phyloP scores from a whole-genome alignment of 352 stramenopile genomes.

The Pythium aristosporum region DNA sequence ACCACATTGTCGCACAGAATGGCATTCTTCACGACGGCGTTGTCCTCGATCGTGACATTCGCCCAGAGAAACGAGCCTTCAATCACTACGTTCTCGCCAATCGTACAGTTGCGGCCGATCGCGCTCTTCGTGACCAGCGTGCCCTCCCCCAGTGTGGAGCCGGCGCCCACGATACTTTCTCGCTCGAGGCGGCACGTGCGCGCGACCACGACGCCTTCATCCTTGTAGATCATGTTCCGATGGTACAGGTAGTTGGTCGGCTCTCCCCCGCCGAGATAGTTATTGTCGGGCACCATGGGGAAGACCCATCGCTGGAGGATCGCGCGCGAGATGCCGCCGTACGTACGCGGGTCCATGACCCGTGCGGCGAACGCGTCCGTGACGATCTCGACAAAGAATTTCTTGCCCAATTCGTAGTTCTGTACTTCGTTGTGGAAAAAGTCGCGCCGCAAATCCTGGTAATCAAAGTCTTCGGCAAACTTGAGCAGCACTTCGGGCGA shows the following conservation, averaged over 20 bases:
- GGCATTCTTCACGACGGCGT: conserved; percentile 64
- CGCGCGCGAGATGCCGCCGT: conserved; percentile 91
- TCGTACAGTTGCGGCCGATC: conserved; percentile 67
- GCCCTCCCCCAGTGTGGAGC: conserved; percentile 54
- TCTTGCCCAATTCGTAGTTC: conserved; percentile 97
- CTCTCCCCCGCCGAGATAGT: conserved; percentile 53
- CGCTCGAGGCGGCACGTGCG: conserved; percentile 63
- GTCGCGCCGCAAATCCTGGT: conserved; percentile 93
- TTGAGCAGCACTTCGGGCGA: conserved; percentile 97
- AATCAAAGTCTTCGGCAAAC: conserved; percentile 99
- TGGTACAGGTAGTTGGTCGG: conserved; percentile 76
- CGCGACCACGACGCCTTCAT: conserved; percentile 61
- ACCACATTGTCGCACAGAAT: conserved; percentile 87
- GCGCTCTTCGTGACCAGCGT: conserved; percentile 57
- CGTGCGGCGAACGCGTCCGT: conserved; percentile 91
- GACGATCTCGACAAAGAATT: conserved; percentile 95
- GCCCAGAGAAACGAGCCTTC: conserved; percentile 81
- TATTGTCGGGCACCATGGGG: conserved; percentile 94
- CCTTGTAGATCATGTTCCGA: conserved; percentile 84
- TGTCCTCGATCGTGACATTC: conserved; percentile 80
- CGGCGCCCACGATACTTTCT: conserved; percentile 73
- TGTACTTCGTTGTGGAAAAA: conserved; percentile 97
- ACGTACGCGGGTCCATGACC: conserved; percentile 94
- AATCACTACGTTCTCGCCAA: conserved; percentile 73
- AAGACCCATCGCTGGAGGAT: conserved; percentile 96